These are phyloP conservation scores for Rhodomyrtus tomentosa DNA, from an alignment of 345 rosid genomes.

Conservation along the genomic window DNA sequence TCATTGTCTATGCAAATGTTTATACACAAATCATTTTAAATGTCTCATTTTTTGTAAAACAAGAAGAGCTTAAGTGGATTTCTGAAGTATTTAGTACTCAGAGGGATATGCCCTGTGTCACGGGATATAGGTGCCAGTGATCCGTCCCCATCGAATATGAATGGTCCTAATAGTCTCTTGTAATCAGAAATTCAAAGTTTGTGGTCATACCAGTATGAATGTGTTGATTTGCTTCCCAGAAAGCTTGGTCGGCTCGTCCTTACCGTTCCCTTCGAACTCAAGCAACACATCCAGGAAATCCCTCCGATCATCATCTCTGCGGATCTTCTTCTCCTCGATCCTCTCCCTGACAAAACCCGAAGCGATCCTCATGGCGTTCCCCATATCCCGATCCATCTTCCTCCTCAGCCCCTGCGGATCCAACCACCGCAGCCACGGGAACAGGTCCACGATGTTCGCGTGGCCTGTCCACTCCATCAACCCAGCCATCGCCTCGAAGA, in stretches of 20 bases:
- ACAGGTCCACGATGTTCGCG: slow-evolving; percentile 25
- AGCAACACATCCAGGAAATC: slow-evolving; percentile 48
- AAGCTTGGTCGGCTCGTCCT: slow-evolving; percentile 28
- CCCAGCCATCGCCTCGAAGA: slow-evolving; percentile 17
- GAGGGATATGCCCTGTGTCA: not conserved
- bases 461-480: slow-evolving; percentile 26
- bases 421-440: slow-evolving; percentile 31
- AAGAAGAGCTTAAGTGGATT: not conserved
- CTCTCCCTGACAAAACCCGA: slow-evolving; percentile 27
- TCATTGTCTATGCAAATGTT: too few relatives aligned
- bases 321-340: slow-evolving; percentile 3
- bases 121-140: not conserved
- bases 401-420: slow-evolving; percentile 47
- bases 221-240: slow-evolving; percentile 20
- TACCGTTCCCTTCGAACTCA: slow-evolving; percentile 34
- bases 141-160: not conserved
- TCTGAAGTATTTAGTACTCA: not conserved
- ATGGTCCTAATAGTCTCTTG: not conserved
- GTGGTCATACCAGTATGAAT: slow-evolving; percentile 30
- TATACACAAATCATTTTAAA: too few relatives aligned
- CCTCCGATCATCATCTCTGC: not conserved
- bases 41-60: too few relatives aligned
- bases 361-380: slow-evolving; percentile 35
- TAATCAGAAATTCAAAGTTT: not conserved
- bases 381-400: slow-evolving; percentile 34